Evolutionary conservation across 148 eudicot genomes (phyloP), one percentile per base, ranked within the genome.

Genomic region (Arbutus unedo): DNA sequence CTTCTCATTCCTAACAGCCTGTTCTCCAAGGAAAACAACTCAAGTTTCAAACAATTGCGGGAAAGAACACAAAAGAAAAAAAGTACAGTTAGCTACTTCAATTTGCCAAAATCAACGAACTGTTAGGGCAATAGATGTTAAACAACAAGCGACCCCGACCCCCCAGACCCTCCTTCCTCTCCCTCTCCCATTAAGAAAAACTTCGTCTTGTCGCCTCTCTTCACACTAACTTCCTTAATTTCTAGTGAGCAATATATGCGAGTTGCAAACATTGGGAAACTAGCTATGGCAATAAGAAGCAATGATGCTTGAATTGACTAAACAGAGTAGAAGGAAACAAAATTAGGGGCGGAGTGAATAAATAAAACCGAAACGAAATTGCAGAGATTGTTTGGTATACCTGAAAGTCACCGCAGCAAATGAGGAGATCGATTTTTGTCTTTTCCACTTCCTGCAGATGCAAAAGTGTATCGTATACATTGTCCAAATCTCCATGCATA

Each of bases 401-500:
- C 98, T 96, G 99, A 83, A 96, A 96, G 81, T 96, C 99, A 80
- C 99, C 98, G 48, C 99, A 96, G 82, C 99, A 94, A 73, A 96
- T 89, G 43, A 96, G 97, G 80, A 96, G 97, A 79, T 96, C 98
- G 74, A 96, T 90, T 88, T 94, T 90, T 45, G 91, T 93, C 71
- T 89, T 93, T 77, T 96, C 91, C 6, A 87, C 92, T 76, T 83
- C 86, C 78, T 96, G 96, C 72, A 96, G 81, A n/a, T 94, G 96
- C 13, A 91, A 85, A 4, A 96, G 90, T 19, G 99, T 94, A 38
- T 89, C 89, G 87, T 96, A 96, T 25, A 94, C 98, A 82, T 86
- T 91, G 84, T 96, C 99, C 77, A 96, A 88, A 23, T 96, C 98
- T 18, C 99, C 99, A 19, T 96, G 99, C 99, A 96, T 96, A 86